Evolutionary conservation across 306 rosid species (phyloP), one percentile per base, ranked within the genome.

Genomic region (Geum urbanum): DNA sequence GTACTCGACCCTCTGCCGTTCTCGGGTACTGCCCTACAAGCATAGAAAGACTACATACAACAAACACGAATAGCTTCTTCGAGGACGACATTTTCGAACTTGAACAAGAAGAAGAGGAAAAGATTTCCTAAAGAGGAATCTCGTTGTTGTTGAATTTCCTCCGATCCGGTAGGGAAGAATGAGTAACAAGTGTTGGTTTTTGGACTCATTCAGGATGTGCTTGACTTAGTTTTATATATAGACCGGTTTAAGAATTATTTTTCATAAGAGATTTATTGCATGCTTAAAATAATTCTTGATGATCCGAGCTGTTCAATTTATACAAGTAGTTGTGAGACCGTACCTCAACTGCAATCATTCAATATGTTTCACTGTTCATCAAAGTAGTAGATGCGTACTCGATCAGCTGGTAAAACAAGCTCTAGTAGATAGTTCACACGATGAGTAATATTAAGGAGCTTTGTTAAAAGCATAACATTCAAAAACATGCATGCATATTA

Each of bases 1-100:
- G 70, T 67, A 84, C 4, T 41, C 72, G 0, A 72, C 40, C 84
- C 63, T 55, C 48, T 0, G 83, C 18, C 22, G 15, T 35, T 6
- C 54, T 43, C 49, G 66, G 61, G 35, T 11, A 18, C 13, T 67
- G 15, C 53, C 39, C 72, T 8, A 76, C 72, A 32, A 80, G 27
- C 18, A 78, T 5, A n/a, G 68, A 39, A 1, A 85, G 49, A 71
- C 66, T 55, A 14, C 15, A 79, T 24, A 24, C 27, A 15, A 68
- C 78, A 24, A 9, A 75, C 41, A 24, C 46, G 16, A 59, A 14
- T 4, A 59, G 64, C 20, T 59, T 15, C 66, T 61, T 39, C 0
- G 51, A 8, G 12, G 18, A 57, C 18, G 41, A 57, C 63, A 57
- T 57, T 2, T 22, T 12, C 8, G 41, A 7, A 24, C 41, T n/a